Conservation (phyloP, 2,329 filamentous ascomycete genomes). For the Colletotrichum spinosum region DNA sequence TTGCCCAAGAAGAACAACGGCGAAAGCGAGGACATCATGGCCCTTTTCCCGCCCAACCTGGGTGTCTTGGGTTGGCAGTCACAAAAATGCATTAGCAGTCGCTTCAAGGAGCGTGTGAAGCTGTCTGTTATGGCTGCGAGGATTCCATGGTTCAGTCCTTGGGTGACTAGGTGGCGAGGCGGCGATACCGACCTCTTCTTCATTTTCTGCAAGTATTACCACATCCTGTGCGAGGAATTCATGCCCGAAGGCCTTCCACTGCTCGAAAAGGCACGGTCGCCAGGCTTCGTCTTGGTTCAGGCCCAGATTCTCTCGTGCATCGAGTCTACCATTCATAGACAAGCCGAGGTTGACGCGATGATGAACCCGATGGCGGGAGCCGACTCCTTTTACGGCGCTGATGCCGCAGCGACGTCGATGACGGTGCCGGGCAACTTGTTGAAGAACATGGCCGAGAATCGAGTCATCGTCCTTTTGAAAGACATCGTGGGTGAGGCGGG, state of each 20-base stretch:
- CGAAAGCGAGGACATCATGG: slow-evolving; percentile 73
- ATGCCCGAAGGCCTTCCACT: slow-evolving; percentile 67
- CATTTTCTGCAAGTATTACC: slow-evolving; percentile 90
- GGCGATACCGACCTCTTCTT: slow-evolving; percentile 91
- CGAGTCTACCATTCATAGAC: slow-evolving; percentile 86
- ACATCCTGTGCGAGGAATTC: slow-evolving; percentile 81
- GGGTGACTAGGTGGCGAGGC: slow-evolving; percentile 88
- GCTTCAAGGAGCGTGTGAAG: slow-evolving; percentile 73
- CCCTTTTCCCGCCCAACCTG: slow-evolving; percentile 77
- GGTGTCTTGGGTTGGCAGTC: slow-evolving; percentile 68
- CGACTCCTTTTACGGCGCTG: slow-evolving; percentile 64
- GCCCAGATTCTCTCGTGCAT: slow-evolving; percentile 83
- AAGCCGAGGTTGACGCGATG: slow-evolving; percentile 65
- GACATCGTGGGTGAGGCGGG: slow-evolving; percentile 74
- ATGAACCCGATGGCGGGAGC: slow-evolving; percentile 53
- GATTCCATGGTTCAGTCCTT: slow-evolving; percentile 87
- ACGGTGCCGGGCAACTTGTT: slow-evolving; percentile 76
- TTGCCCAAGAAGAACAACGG: slow-evolving; percentile 66
- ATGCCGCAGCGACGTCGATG: slow-evolving; percentile 74
- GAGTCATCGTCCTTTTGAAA: slow-evolving; percentile 83
- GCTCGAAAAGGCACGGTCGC: slow-evolving; percentile 71
- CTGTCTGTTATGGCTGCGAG: slow-evolving; percentile 76
- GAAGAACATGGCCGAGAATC: slow-evolving; percentile 88
- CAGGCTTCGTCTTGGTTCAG: slow-evolving; percentile 83
- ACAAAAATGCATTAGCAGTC: slow-evolving; percentile 59